Evolutionary conservation across 345 rosid species (phyloP), one percentile per base, ranked within the genome.

Genomic region (Pelargonium nanum): DNA sequence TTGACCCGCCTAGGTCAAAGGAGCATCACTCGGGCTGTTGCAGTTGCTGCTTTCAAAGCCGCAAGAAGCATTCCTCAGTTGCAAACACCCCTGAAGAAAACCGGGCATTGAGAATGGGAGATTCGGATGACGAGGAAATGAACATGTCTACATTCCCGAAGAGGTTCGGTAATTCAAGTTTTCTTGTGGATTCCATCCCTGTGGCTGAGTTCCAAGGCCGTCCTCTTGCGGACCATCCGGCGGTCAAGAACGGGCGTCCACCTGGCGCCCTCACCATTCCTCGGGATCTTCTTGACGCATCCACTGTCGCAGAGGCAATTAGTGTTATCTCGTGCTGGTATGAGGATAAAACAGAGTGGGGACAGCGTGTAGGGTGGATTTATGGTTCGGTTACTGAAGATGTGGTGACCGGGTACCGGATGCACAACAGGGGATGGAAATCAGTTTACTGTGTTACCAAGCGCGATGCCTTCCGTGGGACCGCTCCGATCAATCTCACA

Each of bases 341-440:
- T 28, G 97, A 92, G 74, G 98, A 92, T 66, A 92, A 92, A 78
- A 92, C 98, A 2, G 97, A 89, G 74, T 92, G 98, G 98, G 98
- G 98, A 19, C 71, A 77, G 0, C 88, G 98, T 19, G 78, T 87
- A 10, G 97, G 98, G n/a, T n/a, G n/a, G n/a, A n/a, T n/a, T n/a
- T n/a, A n/a, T n/a, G n/a, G n/a, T n/a, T n/a, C n/a, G n/a, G 96
- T 91, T 26, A 91, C 98, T 0, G 98, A 92, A 78, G 98, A 92
- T 65, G 98, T 92, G 40, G 98, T 92, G 73, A 92, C 98, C 1
- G 98, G 98, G 24, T 92, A 92, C 60, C 74, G 98, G 57, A 92
- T 92, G 98, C 98, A 92, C 80, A 89, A 92, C 80, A 67, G 98
- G 34, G 98, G 96, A 55, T 92, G 98, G 98, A 92, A 85, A 68